A percentile compares a stretch with the other conserved stretches of the same genome.
These are phyloP conservation scores for Pythium brachiatum DNA, from an alignment of 352 stramenopile species.

Conservation along the genomic window DNA sequence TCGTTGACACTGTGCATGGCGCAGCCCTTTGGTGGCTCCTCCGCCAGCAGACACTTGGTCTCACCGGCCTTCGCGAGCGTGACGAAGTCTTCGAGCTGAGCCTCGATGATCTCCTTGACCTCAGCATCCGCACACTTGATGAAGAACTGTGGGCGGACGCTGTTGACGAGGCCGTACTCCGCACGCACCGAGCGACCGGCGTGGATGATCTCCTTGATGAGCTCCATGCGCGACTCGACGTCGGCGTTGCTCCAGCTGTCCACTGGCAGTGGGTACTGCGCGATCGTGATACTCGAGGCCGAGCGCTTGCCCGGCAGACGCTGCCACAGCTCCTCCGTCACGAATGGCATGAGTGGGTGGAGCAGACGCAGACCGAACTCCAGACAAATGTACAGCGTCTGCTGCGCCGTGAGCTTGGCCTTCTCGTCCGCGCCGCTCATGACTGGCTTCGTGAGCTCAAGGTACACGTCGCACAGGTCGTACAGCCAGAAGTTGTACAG, in stretches of 20 bases:
- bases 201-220: slow-evolving; percentile 94
- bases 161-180: slow-evolving; percentile 84
- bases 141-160: slow-evolving; percentile 76
- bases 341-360: slow-evolving; percentile 98
- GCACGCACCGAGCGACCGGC: slow-evolving; percentile 93
- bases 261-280: slow-evolving; percentile 70
- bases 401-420: slow-evolving; percentile 74
- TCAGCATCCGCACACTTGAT: slow-evolving; percentile 87
- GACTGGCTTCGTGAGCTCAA: slow-evolving; percentile 99
- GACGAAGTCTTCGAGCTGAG: slow-evolving; percentile 93
- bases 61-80: slow-evolving; percentile 93
- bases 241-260: slow-evolving; percentile 84
- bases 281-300: slow-evolving; percentile 73
- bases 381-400: slow-evolving; percentile 85
- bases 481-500: slow-evolving; percentile 99
- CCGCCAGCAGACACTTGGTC: slow-evolving; percentile 86
- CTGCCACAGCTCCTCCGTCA: slow-evolving; percentile 95
- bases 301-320: slow-evolving; percentile 72
- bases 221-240: slow-evolving; percentile 91
- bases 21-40: slow-evolving; percentile 82
- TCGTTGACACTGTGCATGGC: slow-evolving; percentile 95
- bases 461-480: slow-evolving; percentile 98
- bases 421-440: slow-evolving; percentile 78
- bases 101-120: slow-evolving; percentile 65
- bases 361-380: slow-evolving; percentile 89